Conservation (phyloP, 2,329 filamentous ascomycete species). For the Xylariaceae sp. region DNA sequence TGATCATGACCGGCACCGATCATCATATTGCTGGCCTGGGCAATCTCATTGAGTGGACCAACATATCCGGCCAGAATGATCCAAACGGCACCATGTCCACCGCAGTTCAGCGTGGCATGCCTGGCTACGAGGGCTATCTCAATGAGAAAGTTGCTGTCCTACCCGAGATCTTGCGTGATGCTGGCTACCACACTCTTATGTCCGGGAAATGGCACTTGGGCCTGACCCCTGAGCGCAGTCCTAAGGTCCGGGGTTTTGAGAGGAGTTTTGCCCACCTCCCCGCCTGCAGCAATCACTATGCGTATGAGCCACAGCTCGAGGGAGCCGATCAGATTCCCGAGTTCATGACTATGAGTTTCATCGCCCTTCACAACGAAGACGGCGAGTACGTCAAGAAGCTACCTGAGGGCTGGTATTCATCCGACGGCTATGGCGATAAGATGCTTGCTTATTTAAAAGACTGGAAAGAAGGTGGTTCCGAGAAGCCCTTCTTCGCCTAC, state of each 20-base stretch:
- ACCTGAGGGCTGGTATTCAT: conserved; percentile 51
- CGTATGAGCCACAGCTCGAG: conserved; percentile 42
- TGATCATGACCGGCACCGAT: conserved; percentile 64
- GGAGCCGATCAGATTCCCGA: conserved; percentile 37
- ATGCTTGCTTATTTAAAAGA: conserved; percentile 49
- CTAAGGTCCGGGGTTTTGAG: conserved; percentile 55
- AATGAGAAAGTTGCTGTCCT: conserved; percentile 56
- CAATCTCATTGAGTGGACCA: conserved; percentile 52
- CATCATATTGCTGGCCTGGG: conserved; percentile 57
- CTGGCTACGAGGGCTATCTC: conserved; percentile 61
- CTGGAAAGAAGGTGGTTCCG: conserved; percentile 35
- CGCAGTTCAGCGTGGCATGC: conserved; percentile 49
- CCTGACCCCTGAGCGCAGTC: conserved; percentile 52
- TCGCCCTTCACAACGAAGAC: conserved; percentile 37
- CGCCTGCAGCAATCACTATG: conserved; percentile 55
- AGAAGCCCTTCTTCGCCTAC: conserved; percentile 55
- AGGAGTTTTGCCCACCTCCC: conserved; percentile 57
- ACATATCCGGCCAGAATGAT: conserved; percentile 32
- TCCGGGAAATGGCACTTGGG: conserved; percentile 62
- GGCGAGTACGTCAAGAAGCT: conserved; percentile 39
- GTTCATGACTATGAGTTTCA: conserved; percentile 38
- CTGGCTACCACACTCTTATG: conserved; percentile 58
- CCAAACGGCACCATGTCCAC: conserved; percentile 29
- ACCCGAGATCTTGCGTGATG: conserved; percentile 55
- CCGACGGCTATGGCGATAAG: conserved; percentile 48